Conservation (phyloP, 2,329 filamentous ascomycete genomes). For the Xylariaceae sp. region DNA sequence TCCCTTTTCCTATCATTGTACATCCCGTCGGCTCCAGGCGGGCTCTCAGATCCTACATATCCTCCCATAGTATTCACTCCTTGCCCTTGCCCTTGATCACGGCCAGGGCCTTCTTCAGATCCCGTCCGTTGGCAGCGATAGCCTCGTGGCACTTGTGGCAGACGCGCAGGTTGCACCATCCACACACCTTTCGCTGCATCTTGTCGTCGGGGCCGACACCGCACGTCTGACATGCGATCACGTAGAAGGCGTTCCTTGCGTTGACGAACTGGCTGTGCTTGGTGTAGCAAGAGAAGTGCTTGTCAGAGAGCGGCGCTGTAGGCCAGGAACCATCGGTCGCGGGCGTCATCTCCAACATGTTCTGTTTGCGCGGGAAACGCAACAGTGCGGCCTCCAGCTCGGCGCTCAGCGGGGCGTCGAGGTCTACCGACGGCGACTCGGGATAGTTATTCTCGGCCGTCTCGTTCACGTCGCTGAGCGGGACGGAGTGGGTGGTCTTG, state of each 20-base stretch:
- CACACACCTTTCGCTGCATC: slow-evolving; percentile 43
- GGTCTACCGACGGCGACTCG: background rate
- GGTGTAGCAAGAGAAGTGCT: slow-evolving; percentile 43
- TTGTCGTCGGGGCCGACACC: slow-evolving; percentile 38
- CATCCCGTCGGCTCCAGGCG: too few species aligned
- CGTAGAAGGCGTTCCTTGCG: slow-evolving; percentile 44
- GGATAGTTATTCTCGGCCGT: slow-evolving; percentile 3
- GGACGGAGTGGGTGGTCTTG: background rate
- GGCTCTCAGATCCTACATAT: too few species aligned
- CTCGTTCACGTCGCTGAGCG: slow-evolving; percentile 15
- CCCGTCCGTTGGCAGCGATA: slow-evolving; percentile 36
- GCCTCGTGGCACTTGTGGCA: slow-evolving; percentile 42
- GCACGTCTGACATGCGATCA: slow-evolving; percentile 52
- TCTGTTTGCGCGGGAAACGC: slow-evolving; percentile 17
- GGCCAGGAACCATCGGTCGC: slow-evolving; percentile 21
- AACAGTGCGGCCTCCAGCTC: slow-evolving; percentile 12
- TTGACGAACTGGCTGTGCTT: slow-evolving; percentile 44
- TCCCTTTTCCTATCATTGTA: background rate
- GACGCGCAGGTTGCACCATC: slow-evolving; percentile 48
- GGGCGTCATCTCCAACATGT: background rate
- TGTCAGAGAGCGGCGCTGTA: slow-evolving; percentile 35
- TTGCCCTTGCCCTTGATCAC: slow-evolving; percentile 20
- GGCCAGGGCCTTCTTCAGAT: slow-evolving; percentile 40
- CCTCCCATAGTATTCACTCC: slow-evolving; percentile 2
- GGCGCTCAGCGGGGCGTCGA: slow-evolving; percentile 12